Percentiles rank a stretch among this genome's conserved stretches.
Conservation (phyloP, 108 stramenopile genomes). For the Nitzschia sp. region DNA sequence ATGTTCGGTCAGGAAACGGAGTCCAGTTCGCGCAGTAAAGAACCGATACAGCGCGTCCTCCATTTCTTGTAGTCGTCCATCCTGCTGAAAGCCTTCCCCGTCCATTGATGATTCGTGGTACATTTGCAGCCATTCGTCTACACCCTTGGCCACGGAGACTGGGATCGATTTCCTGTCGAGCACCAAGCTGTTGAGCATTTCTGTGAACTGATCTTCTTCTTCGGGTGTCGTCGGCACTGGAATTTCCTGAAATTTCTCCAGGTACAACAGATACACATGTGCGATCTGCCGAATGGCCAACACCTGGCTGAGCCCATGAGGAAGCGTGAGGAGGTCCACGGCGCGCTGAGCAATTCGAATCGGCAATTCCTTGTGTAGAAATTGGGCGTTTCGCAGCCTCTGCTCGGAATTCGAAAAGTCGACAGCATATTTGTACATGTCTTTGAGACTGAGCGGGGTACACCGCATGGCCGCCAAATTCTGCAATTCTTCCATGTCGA, state of each 20-base stretch:
- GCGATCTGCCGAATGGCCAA: conserved; percentile 69
- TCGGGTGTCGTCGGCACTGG: conserved; percentile 56
- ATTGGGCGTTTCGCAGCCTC: conserved; percentile 86
- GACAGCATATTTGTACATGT: conserved; percentile 88
- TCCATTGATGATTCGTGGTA: not conserved
- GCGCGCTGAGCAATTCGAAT: conserved; percentile 92
- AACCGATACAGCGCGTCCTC: conserved; percentile 89
- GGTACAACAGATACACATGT: conserved; percentile 67
- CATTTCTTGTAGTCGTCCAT: conserved; percentile 66
- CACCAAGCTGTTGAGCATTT: conserved; percentile 45
- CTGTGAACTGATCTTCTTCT: conserved; percentile 69
- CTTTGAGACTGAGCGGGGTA: conserved; percentile 76
- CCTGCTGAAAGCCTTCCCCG: not conserved
- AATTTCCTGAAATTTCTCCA: conserved; percentile 61
- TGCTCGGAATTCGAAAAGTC: conserved; percentile 39
- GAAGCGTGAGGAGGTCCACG: conserved; percentile 81
- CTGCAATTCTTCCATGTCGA: conserved; percentile 63
- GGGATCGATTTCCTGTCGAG: conserved; percentile 80
- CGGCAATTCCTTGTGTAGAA: conserved; percentile 82
- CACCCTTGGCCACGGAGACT: conserved; percentile 67
- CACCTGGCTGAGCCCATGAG: conserved; percentile 71
- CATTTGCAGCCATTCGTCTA: conserved; percentile 42
- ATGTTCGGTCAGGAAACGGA: conserved; percentile 90
- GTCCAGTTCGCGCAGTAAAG: conserved; percentile 89
- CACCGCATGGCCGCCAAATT: conserved; percentile 71